Evolutionary conservation across 768 basidiomycete species (phyloP).

Genomic region (Paxillus rubicundulus): DNA sequence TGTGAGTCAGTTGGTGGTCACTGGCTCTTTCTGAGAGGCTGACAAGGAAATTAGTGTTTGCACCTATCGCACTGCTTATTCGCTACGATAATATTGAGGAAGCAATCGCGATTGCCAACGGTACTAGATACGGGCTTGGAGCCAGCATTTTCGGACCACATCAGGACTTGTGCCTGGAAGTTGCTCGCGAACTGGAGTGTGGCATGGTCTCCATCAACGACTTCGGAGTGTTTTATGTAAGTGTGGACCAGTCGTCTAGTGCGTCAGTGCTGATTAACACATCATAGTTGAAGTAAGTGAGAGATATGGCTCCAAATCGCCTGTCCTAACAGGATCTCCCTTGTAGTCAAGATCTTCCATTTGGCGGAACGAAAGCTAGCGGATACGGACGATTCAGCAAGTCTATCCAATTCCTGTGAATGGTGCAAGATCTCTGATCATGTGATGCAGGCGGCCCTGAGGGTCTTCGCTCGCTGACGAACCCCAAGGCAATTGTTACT

Average conservation of each 20-base stretch:
- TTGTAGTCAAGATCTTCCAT: slow-evolving; percentile 84
- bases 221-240: slow-evolving; percentile 84
- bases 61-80: slow-evolving; percentile 86
- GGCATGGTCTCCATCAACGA: slow-evolving; percentile 99
- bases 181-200: slow-evolving; percentile 81
- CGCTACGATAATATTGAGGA: slow-evolving; percentile 82
- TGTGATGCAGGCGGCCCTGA: slow-evolving; percentile 75
- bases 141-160: slow-evolving; percentile 93
- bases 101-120: slow-evolving; percentile 85
- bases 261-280: slow-evolving; percentile 14
- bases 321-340: background rate
- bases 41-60: slow-evolving; percentile 68
- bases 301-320: slow-evolving; percentile 5
- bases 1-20: slow-evolving; percentile 37
- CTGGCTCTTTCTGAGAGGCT: slow-evolving; percentile 2
- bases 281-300: slow-evolving; percentile 61
- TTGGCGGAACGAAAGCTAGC: slow-evolving; percentile 88
- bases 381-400: slow-evolving; percentile 93
- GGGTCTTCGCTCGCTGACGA: slow-evolving; percentile 85
- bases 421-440: slow-evolving; percentile 6
- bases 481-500: slow-evolving; percentile 80
- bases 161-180: slow-evolving; percentile 70
- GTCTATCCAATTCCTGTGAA: slow-evolving; percentile 16
- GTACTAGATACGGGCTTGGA: slow-evolving; percentile 85
- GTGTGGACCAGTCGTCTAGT: slow-evolving; percentile 24